Percentiles rank a stretch among this genome's conserved stretches.
phyloP scores from a whole-genome alignment of 805 yeast species.

The Sugiyamaella smithiae region DNA sequence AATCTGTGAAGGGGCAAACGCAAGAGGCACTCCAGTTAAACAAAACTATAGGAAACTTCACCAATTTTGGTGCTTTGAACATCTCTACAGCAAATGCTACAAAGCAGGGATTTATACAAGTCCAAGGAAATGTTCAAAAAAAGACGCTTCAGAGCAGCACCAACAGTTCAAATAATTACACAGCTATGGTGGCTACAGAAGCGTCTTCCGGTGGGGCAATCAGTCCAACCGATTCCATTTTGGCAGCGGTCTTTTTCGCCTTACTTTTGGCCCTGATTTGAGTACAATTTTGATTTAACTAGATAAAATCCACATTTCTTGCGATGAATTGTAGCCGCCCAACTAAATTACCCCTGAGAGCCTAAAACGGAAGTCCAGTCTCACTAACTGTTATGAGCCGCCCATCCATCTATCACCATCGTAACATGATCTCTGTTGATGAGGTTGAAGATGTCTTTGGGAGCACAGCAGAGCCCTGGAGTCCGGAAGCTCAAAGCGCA shows the following conservation, averaged over 20 bases:
- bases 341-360: too few species aligned
- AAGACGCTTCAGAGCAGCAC: conserved; percentile 1
- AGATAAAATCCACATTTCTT: background rate
- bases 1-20: background rate
- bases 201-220: background rate
- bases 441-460: background rate
- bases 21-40: background rate
- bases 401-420: background rate
- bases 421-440: background rate
- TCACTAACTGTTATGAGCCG: too few species aligned
- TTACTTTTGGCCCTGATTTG: background rate
- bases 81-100: background rate
- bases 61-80: background rate
- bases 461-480: background rate
- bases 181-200: conserved; percentile 1
- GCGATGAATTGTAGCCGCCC: too few species aligned
- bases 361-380: too few species aligned
- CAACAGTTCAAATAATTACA: background rate
- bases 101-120: background rate
- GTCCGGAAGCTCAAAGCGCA: background rate
- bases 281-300: background rate
- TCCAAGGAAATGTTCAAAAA: background rate
- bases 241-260: background rate
- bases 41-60: background rate
- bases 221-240: background rate